Conservation (phyloP, 2,329 filamentous ascomycete species). For the Teratosphaeria pseudoeucalypti region DNA sequence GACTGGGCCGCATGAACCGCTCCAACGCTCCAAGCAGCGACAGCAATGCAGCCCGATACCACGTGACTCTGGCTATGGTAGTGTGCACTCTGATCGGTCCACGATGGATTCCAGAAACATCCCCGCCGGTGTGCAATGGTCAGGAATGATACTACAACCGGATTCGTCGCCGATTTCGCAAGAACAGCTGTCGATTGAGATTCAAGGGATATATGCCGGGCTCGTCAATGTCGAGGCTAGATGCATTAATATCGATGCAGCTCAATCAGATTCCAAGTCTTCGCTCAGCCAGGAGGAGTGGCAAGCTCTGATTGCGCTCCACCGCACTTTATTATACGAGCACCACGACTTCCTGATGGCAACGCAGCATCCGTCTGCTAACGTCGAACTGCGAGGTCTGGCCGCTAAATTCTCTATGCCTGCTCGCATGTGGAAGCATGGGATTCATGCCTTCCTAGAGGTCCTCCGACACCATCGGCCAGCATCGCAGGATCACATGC, state of each 20-base stretch:
- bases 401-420: constrained; percentile 84
- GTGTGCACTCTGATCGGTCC: neutral
- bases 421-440: constrained; percentile 86
- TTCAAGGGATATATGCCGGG: constrained; percentile 74
- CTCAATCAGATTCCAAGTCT: constrained; percentile 45
- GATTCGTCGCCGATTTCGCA: constrained; percentile 48
- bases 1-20: neutral
- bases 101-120: neutral
- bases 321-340: constrained; percentile 50
- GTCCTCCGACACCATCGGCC: constrained; percentile 61
- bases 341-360: constrained; percentile 60
- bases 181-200: constrained; percentile 68
- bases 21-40: neutral
- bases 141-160: constrained; percentile 1
- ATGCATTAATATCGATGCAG: constrained; percentile 71
- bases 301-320: constrained; percentile 72
- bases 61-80: neutral
- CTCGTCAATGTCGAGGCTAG: constrained; percentile 80
- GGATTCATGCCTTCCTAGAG: constrained; percentile 50
- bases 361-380: constrained; percentile 73
- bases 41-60: neutral
- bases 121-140: neutral
- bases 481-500: constrained; percentile 73
- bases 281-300: constrained; percentile 57
- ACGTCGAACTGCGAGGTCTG: constrained; percentile 53